Evolutionary conservation across 768 basidiomycete genomes (phyloP).

Genomic region (Mrakia hoshinonis): DNA sequence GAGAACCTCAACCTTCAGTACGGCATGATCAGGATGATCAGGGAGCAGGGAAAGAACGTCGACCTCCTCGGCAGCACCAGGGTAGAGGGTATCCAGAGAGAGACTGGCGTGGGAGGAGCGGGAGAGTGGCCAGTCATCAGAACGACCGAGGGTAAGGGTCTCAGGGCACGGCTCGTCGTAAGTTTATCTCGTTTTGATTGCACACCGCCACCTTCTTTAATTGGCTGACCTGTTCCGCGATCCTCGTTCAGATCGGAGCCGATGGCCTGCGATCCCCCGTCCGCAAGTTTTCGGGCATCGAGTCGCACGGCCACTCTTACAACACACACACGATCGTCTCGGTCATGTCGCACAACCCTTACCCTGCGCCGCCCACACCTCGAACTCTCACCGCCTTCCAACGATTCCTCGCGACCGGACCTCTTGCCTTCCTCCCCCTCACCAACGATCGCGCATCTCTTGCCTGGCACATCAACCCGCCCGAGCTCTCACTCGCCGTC

Average conservation of each 20-base stretch:
- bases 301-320: conserved; percentile 86
- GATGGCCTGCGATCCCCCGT: conserved; percentile 95
- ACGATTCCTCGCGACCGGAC: conserved; percentile 87
- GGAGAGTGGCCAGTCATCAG: conserved; percentile 72
- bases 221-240: not conserved
- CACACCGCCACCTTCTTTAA: not conserved
- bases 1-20: conserved; percentile 92
- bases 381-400: conserved; percentile 77
- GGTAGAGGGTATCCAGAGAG: conserved; percentile 60
- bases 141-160: conserved; percentile 52
- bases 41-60: conserved; percentile 46
- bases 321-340: conserved; percentile 82
- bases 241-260: conserved; percentile 63
- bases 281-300: conserved; percentile 70
- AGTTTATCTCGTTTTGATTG: conserved; percentile 33
- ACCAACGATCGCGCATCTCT: conserved; percentile 62
- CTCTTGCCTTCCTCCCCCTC: conserved; percentile 81
- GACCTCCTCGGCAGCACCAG: conserved; percentile 62
- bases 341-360: conserved; percentile 59
- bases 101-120: conserved; percentile 43
- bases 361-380: conserved; percentile 41
- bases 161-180: conserved; percentile 69
- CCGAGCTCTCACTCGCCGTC: conserved; percentile 62
- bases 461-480: conserved; percentile 80
- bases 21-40: conserved; percentile 62